Evolutionary conservation across 805 yeast genomes (phyloP).

Genomic region (Tetrapisispora phaffii): DNA sequence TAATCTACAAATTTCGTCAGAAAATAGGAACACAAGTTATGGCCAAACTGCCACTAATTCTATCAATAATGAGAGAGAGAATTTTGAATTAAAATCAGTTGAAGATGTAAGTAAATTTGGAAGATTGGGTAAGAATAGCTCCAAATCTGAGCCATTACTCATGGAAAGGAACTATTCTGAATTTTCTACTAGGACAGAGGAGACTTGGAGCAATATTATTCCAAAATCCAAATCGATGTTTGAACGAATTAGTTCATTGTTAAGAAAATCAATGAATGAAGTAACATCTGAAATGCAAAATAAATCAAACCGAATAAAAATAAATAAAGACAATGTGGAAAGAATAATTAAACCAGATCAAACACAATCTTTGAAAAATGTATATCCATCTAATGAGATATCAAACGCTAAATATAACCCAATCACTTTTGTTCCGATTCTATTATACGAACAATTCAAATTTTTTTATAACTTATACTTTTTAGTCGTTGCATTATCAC

Average conservation of each 20-base stretch:
- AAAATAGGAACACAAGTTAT: conserved; percentile 18
- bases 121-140: not conserved
- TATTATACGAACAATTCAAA: conserved; percentile 91
- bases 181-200: not conserved
- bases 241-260: not conserved
- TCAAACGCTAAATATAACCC: conserved; percentile 93
- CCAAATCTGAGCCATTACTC: not conserved
- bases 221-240: not conserved
- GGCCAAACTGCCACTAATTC: conserved; percentile 3
- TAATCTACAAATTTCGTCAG: conserved; percentile 34
- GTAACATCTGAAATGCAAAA: conserved; percentile 29
- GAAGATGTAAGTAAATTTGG: conserved; percentile 3
- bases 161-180: not conserved
- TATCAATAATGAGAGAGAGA: conserved; percentile 11
- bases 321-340: conserved; percentile 25
- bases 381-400: conserved; percentile 46
- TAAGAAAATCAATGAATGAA: not conserved
- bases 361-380: conserved; percentile 24
- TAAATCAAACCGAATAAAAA: conserved; percentile 1
- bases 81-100: conserved; percentile 25
- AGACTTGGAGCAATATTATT: not conserved
- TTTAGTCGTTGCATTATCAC: conserved; percentile 86
- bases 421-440: conserved; percentile 75
- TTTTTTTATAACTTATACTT: conserved; percentile 92
- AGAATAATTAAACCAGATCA: conserved; percentile 35